phyloP scores from a whole-genome alignment of 495 filamentous ascomycete genomes.

The Daldinia vernicosa region DNA sequence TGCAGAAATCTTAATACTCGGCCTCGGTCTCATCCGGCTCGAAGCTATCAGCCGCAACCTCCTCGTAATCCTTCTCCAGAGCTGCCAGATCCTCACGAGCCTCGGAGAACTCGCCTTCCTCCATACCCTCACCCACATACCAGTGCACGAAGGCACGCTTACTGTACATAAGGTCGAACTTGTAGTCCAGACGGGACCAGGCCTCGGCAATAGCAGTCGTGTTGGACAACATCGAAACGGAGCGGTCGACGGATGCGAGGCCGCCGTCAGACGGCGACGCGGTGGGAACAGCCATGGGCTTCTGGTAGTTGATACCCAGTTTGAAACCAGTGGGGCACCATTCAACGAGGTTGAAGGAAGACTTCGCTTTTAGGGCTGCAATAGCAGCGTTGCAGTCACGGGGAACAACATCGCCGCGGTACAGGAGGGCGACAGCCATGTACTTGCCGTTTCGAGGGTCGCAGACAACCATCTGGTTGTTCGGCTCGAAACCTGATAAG shows the following conservation, averaged over 20 bases:
- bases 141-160: conserved; percentile 96
- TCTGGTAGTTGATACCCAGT: conserved; percentile 92
- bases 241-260: conserved; percentile 84
- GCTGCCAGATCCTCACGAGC: conserved; percentile 90
- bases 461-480: conserved; percentile 97
- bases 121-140: conserved; percentile 97
- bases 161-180: conserved; percentile 97
- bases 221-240: conserved; percentile 91
- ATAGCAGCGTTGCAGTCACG: conserved; percentile 84
- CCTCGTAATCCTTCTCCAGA: conserved; percentile 91
- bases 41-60: conserved; percentile 79
- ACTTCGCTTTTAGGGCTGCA: conserved; percentile 82
- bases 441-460: conserved; percentile 93
- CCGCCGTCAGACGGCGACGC: conserved; percentile 65
- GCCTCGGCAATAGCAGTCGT: conserved; percentile 92
- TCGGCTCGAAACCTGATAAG: conserved; percentile 78
- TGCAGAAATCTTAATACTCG: conserved; percentile 69
- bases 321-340: conserved; percentile 98
- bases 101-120: conserved; percentile 93
- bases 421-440: conserved; percentile 90
- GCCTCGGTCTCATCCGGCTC: conserved; percentile 70
- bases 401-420: conserved; percentile 89
- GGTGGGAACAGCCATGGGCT: conserved; percentile 80
- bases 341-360: conserved; percentile 90
- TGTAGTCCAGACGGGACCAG: conserved; percentile 87